Evolutionary conservation across 2,329 filamentous ascomycete species (phyloP), one percentile per base, ranked within the genome.

Genomic region (Nemania sp.): DNA sequence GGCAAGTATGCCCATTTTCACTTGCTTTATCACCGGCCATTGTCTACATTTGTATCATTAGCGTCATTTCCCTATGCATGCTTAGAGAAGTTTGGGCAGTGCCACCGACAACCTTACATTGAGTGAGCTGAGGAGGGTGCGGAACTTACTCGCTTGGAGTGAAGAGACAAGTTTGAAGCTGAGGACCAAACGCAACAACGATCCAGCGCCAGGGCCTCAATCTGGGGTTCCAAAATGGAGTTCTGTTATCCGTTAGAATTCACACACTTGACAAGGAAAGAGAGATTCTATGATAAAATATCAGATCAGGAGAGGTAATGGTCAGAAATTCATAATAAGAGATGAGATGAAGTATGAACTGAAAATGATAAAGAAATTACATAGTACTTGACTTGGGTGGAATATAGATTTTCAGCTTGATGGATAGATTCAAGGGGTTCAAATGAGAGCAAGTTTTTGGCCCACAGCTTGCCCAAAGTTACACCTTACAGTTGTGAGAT

Each of bases 1-100:
- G 57, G 55, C 50, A 59, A 59, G 13, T 34, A 21, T 59, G 56
- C 7, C 57, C 65, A 6, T 57, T 34, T 3, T 46, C 50, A 13
- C 59, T 54, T 20, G 32, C 18, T 37, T 63, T 60, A 7, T 20
- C 55, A 32, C 61, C 54, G 0, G 61, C 53, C 69, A 70, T 71
- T 25, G 11, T 45, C 48, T 13, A 12, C 32, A 32, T 11, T 4
- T 7, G 25, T 29, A 29, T 4, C 4, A 4, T 29, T 29, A 29
- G 25, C 25, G n/a, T n/a, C n/a, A n/a, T n/a, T n/a, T n/a, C n/a
- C n/a, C n/a, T n/a, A n/a, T n/a, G n/a, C n/a, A n/a, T n/a, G n/a
- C n/a, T n/a, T n/a, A n/a, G 25, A 29, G 25, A 3, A 29, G 4
- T 29, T 29, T 7, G 25, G 25, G 25, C 25, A 29, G 25, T 29